Base-by-base conservation (phyloP, 2,329 filamentous ascomycete genomes). In the Myriosclerotinia duriaeana region DNA sequence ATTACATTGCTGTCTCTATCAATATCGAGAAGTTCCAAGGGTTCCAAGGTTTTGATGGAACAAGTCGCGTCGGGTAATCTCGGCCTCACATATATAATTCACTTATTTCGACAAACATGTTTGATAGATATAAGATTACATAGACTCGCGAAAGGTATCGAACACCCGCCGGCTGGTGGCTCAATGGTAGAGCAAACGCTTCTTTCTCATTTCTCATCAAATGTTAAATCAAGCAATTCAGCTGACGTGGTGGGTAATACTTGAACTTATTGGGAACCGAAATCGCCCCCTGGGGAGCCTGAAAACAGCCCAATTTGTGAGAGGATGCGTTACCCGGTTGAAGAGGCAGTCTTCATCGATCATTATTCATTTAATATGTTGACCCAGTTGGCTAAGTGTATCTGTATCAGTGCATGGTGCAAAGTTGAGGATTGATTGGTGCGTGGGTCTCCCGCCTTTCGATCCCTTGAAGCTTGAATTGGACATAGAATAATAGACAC, bases 261-360 rank as follows among this genome's bases (percentile, higher is more conserved):
- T 58, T 44, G 4, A 58, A 9, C 54, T 44, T 30, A 40, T 58
- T 34, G 54, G 54, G 9, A 58, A 58, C 40, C 54, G 54, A 58
- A 44, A 58, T 44, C 54, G 30, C 54, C 22, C 54, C 54, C 54
- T 17, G 54, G 54, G 54, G 54, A 48, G 42, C 20, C 20, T 59
- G 56, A 46, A 56, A 59, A 59, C 26, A 48, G 5, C 11, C 42
- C 30, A 59, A 48, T 0, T 17, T 59, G 6, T 12, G 5, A 15
- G 30, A 48, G 42, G 56, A 59, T 48, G 42, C 42, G 20, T 59
- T 59, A 58, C 54, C 54, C 54, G 54, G 15, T 59, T 48, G 56
- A 59, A 22, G 42, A 36, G 42, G 56, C 56, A 59, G 56, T 34
- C 56, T 59, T 48, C 56, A 48, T 59, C 40, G 40, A 48, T 59